These are phyloP conservation scores for Hypoxylon sp. DNA, from an alignment of 2,329 filamentous ascomycete genomes.

Conservation along the genomic window DNA sequence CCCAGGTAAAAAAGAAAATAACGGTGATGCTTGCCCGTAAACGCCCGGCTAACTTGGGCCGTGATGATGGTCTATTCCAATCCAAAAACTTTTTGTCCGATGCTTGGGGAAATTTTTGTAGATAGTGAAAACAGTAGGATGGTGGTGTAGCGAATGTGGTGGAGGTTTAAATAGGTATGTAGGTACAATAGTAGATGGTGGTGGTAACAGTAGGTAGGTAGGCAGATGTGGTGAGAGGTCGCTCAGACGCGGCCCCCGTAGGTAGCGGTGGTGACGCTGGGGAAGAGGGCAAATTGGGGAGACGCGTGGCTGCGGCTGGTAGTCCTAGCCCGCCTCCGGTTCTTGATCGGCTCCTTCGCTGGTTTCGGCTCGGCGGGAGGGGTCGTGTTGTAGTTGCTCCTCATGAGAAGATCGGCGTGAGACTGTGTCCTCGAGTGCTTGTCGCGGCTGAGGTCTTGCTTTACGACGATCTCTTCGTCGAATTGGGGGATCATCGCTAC, in stretches of 20 bases:
- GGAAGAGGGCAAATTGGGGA: conserved; percentile 52
- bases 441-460: conserved; percentile 42
- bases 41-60: conserved; percentile 33
- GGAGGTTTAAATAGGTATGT: background rate
- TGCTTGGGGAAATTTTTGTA: conserved; percentile 1
- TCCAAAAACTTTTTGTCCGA: conserved; percentile 26
- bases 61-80: conserved; percentile 31
- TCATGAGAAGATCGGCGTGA: conserved; percentile 48
- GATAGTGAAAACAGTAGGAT: conserved; percentile 11
- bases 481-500: conserved; percentile 19
- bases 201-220: background rate
- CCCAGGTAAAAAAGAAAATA: conserved; percentile 1
- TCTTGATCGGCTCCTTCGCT: conserved; percentile 43
- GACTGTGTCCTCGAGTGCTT: conserved; percentile 50
- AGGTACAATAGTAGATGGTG: background rate
- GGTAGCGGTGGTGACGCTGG: conserved; percentile 37
- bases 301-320: conserved; percentile 50
- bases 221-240: background rate
- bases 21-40: background rate
- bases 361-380: conserved; percentile 31
- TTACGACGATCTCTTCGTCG: conserved; percentile 28
- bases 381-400: conserved; percentile 26
- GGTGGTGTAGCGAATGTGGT: conserved; percentile 25
- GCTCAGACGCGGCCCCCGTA: conserved; percentile 29
- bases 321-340: conserved; percentile 51